A percentile compares a stretch with the other conserved stretches of the same genome.
Conservation (phyloP, 2,329 filamentous ascomycete species). For the Metarhizium anisopliae region DNA sequence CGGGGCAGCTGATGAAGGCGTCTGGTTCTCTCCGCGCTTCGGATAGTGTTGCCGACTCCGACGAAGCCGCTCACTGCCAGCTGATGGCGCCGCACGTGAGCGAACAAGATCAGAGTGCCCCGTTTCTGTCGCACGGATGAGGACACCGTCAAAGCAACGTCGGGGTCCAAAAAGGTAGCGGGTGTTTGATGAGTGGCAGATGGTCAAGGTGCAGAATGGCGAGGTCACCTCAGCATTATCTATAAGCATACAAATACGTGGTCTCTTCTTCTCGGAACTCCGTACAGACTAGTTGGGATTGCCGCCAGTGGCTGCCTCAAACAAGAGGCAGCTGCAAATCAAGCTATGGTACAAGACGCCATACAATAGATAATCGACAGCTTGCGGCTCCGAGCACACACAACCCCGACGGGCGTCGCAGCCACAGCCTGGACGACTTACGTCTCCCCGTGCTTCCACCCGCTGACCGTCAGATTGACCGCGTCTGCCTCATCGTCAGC, state of each 20-base stretch:
- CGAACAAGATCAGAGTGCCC: too few relatives aligned
- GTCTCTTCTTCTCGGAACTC: background rate
- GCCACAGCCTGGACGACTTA: background rate
- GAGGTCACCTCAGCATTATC: background rate
- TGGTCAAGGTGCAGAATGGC: background rate
- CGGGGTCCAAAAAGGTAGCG: background rate
- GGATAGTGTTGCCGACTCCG: too few relatives aligned
- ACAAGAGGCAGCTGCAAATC: too few relatives aligned
- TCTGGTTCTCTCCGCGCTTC: too few relatives aligned
- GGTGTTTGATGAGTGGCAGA: background rate
- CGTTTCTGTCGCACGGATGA: too few relatives aligned
- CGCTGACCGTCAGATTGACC: background rate
- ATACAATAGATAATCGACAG: too few relatives aligned
- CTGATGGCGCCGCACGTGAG: too few relatives aligned
- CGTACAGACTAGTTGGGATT: too few relatives aligned
- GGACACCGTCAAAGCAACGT: background rate
- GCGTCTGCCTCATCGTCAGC: conserved; percentile 5
- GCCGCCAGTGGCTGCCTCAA: too few relatives aligned
- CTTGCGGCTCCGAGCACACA: too few relatives aligned
- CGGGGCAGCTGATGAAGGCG: background rate
- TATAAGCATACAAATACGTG: background rate
- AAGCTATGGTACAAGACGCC: too few relatives aligned
- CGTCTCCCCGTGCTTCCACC: background rate
- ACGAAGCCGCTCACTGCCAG: too few relatives aligned
- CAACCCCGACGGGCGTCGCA: background rate